Evolutionary conservation across 345 rosid species (phyloP).

Genomic region (Isatis tinctoria): DNA sequence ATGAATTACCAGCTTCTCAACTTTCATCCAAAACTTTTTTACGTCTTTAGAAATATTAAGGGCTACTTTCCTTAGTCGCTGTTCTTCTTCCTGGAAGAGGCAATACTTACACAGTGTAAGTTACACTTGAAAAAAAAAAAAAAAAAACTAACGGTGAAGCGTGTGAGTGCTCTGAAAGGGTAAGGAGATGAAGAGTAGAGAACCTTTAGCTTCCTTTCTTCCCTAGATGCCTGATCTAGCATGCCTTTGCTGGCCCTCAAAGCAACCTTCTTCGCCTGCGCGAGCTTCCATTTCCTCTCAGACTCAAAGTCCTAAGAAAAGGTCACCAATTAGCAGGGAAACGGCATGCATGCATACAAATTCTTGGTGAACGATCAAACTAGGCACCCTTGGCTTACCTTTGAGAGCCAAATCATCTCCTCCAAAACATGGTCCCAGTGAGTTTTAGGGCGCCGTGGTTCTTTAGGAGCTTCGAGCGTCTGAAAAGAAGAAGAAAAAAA

Average conservation of each 20-base stretch:
- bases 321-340: slow-evolving; percentile 27
- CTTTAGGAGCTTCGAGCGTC: slow-evolving; percentile 95
- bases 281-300: slow-evolving; percentile 98
- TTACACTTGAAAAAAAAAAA: too few relatives aligned
- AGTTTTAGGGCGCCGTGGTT: slow-evolving; percentile 86
- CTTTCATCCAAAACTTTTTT: slow-evolving; percentile 95
- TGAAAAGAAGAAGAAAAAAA: slow-evolving; percentile 28
- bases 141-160: neutral
- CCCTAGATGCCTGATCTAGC: slow-evolving; percentile 88
- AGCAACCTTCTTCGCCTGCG: slow-evolving; percentile 94
- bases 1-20: slow-evolving; percentile 90
- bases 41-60: slow-evolving; percentile 89
- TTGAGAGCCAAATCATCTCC: slow-evolving; percentile 97
- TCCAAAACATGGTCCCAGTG: slow-evolving; percentile 99
- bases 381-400: slow-evolving; percentile 44
- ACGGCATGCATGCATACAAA: slow-evolving; percentile 11
- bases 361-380: neutral
- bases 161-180: neutral
- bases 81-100: slow-evolving; percentile 86
- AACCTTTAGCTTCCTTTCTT: slow-evolving; percentile 97
- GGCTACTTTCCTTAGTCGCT: slow-evolving; percentile 77
- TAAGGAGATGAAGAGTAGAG: slow-evolving; percentile 4
- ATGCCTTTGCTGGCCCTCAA: slow-evolving; percentile 95
- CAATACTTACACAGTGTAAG: slow-evolving; percentile 9
- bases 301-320: slow-evolving; percentile 88